phyloP scores from a whole-genome alignment of 306 rosid genomes.

The Elaeagnus macrophylla region DNA sequence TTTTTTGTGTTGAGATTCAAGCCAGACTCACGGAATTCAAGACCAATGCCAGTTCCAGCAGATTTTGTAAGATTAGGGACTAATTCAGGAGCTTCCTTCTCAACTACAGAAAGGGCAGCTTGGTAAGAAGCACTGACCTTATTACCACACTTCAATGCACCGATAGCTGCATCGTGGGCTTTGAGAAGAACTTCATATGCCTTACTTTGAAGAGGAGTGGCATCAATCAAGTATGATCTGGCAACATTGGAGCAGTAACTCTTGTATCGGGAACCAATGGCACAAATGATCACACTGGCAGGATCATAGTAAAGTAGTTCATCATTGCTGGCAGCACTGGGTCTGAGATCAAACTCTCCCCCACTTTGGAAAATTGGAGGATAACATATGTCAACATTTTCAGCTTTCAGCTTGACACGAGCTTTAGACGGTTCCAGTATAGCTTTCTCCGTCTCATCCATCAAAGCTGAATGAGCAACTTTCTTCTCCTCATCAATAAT shows the following conservation, averaged over 20 bases:
- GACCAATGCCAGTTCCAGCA: slow-evolving; percentile 89
- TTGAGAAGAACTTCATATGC: slow-evolving; percentile 79
- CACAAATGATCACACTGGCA: slow-evolving; percentile 84
- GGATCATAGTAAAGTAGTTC: slow-evolving; percentile 72
- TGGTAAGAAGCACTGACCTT: slow-evolving; percentile 57
- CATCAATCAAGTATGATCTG: slow-evolving; percentile 83
- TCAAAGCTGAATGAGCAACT: slow-evolving; percentile 65
- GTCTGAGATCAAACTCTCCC: slow-evolving; percentile 82
- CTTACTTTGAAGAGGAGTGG: slow-evolving; percentile 70
- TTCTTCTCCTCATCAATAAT: slow-evolving; percentile 90
- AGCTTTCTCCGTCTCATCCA: slow-evolving; percentile 91
- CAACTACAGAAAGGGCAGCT: slow-evolving; percentile 71
- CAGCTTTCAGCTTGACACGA: slow-evolving; percentile 63
- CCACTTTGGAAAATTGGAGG: slow-evolving; percentile 97
- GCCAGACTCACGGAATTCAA: slow-evolving; percentile 94
- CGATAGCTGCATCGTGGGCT: slow-evolving; percentile 75
- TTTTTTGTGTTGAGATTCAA: slow-evolving; percentile 76
- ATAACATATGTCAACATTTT: slow-evolving; percentile 85
- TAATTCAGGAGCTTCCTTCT: slow-evolving; percentile 75
- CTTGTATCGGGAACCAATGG: slow-evolving; percentile 83
- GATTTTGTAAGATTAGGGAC: slow-evolving; percentile 61
- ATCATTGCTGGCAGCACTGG: slow-evolving; percentile 94
- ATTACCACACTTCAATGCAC: slow-evolving; percentile 60
- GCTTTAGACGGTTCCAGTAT: slow-evolving; percentile 71
- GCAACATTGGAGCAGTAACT: slow-evolving; percentile 90